A percentile compares a stretch with the other conserved stretches of the same genome.
Evolutionary conservation across 2,329 filamentous ascomycete genomes (phyloP).

Genomic region (Ceratocystis destructans): DNA sequence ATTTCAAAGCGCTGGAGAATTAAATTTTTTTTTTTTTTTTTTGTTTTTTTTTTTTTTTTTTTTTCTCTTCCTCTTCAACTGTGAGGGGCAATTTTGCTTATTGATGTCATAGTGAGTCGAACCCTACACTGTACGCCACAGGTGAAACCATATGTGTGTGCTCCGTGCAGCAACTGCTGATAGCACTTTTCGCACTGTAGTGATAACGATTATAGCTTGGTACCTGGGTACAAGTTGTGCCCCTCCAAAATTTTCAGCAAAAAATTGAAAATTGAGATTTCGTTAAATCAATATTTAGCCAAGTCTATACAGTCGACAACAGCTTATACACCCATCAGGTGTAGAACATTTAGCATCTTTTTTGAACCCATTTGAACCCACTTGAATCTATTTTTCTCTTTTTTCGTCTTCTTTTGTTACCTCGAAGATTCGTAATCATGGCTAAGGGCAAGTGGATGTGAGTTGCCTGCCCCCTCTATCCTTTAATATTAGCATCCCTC

Average conservation of each 20-base stretch:
- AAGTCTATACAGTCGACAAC: no score
- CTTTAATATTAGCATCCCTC: neutral
- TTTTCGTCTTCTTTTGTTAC: neutral
- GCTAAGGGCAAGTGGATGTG: conserved; percentile 58
- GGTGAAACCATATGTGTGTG: neutral
- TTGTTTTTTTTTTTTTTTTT: neutral
- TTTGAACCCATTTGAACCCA: neutral
- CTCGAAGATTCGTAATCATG: conserved; percentile 42
- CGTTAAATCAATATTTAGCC: neutral
- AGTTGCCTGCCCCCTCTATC: conserved; percentile 20
- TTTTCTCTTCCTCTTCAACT: neutral
- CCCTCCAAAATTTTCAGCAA: conserved; percentile 18
- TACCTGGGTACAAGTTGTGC: conserved; percentile 10
- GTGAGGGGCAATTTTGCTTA: conserved; percentile 18
- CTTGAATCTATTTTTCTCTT: neutral
- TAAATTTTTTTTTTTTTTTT: neutral
- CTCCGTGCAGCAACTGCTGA: neutral
- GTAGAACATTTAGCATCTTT: no score
- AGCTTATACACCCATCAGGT: no score
- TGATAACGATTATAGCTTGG: neutral
- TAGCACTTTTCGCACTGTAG: conserved; percentile 8
- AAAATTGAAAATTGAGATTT: neutral
- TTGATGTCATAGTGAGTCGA: conserved; percentile 19
- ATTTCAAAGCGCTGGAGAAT: neutral
- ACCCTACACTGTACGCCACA: conserved; percentile 13